Evolutionary conservation across 192 early-diverging fungal species (phyloP), one percentile per base, ranked within the genome.

Genomic region (Coemansia sp.): DNA sequence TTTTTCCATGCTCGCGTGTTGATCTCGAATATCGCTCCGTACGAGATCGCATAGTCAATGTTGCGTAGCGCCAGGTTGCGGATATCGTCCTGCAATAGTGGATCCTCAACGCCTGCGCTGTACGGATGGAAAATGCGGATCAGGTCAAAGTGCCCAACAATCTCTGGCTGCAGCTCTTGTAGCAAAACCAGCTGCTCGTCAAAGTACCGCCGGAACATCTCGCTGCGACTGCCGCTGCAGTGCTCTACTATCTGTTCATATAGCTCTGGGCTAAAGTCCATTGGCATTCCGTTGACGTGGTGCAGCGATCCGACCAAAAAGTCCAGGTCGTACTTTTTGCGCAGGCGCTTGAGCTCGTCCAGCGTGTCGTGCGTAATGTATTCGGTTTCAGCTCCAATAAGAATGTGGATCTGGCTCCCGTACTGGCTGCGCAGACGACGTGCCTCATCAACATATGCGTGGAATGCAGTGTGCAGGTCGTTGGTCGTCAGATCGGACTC

Each of bases 61-160:
- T 99, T 99, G 56, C 95, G 83, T 45, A 68, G 24, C 9, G 90
- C 85, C 29, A 70, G 73, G 29, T 13, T 51, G 65, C 83, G 82
- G 23, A 92, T 83, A 37, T 84, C 68, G 16, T 57, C 55, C 3
- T 41, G 20, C 26, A n/a, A 22, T 47, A 80, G 65, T 39, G 73
- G 76, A 51, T 83, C 73, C 9, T 49, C 53, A 13, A 77, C 70
- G 35, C 63, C 82, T 59, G 32, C 55, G 54, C 9, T 65, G 48
- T 64, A 77, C 79, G 84, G 85, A 13, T 88, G 83, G 80, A 89
- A 99, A 26, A 96, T 90, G 19, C 93, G 85, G 3, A 97, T 84
- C 53, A 99, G 77, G 69, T 99, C 97, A 81, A 99, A 95, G 74
- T 99, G 97, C 0, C 94, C 97, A n/a, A 98, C 80, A 0, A 98